Evolutionary conservation across 306 rosid species (phyloP).

Genomic region (Begonia fuchsioides): DNA sequence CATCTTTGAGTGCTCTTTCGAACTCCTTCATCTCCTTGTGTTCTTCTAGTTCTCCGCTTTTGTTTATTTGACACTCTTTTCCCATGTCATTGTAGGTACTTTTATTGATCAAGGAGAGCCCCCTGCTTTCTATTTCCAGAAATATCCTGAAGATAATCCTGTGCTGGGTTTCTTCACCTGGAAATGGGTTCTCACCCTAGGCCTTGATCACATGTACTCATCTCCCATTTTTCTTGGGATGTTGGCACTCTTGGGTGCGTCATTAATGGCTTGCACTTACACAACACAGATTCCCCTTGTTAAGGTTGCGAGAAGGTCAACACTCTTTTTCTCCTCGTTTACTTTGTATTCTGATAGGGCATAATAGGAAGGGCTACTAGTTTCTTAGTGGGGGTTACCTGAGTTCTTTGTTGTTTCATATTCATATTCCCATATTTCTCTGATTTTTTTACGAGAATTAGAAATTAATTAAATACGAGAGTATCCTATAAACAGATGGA

Average conservation of each 20-base stretch:
- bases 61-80: constrained; percentile 1
- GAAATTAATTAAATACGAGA: neutral
- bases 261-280: constrained; percentile 93
- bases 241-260: constrained; percentile 62
- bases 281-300: constrained; percentile 89
- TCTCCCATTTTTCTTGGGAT: constrained; percentile 63
- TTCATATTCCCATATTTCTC: neutral
- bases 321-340: neutral
- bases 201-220: constrained; percentile 88
- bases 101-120: constrained; percentile 81
- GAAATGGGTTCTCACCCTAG: constrained; percentile 92
- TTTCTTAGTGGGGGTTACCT: too few species aligned
- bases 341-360: too few species aligned
- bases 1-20: neutral
- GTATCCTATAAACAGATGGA: constrained; percentile 49
- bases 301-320: constrained; percentile 80
- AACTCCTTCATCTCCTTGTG: neutral
- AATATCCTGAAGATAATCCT: constrained; percentile 73
- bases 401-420: too few species aligned
- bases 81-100: constrained; percentile 48
- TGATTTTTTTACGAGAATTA: neutral
- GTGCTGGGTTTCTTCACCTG: constrained; percentile 73
- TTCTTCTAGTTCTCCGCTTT: neutral
- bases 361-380: too few species aligned
- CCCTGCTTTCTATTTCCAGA: constrained; percentile 62